These are phyloP conservation scores for Adenanthera pavonina DNA, from an alignment of 306 rosid genomes.

Conservation along the genomic window DNA sequence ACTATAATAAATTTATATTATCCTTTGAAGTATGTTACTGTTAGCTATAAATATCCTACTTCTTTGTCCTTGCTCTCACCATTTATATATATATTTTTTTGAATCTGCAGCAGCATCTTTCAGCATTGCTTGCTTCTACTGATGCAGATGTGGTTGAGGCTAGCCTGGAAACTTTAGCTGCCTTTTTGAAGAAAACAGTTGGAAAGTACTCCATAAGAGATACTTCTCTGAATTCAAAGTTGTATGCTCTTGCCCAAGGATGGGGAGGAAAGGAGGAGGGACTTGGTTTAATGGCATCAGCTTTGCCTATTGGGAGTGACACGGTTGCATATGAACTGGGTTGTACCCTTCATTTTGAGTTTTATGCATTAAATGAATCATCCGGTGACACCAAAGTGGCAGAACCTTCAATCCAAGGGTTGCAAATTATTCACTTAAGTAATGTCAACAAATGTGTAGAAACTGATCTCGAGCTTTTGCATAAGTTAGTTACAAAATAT, in stretches of 20 bases:
- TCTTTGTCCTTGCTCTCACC: slow-evolving; percentile 17
- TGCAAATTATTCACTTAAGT: slow-evolving; percentile 79
- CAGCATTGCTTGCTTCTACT: slow-evolving; percentile 91
- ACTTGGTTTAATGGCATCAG: slow-evolving; percentile 89
- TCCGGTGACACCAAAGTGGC: slow-evolving; percentile 47
- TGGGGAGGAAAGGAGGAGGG: slow-evolving; percentile 99
- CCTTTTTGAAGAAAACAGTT: slow-evolving; percentile 88
- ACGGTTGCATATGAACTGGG: slow-evolving; percentile 74
- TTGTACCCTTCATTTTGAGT: slow-evolving; percentile 94
- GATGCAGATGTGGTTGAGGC: slow-evolving; percentile 97
- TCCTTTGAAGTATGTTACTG: not conserved
- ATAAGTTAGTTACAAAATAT: slow-evolving; percentile 73
- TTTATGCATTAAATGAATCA: slow-evolving; percentile 74
- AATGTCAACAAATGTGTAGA: slow-evolving; percentile 64
- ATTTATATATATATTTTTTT: slow-evolving; percentile 42
- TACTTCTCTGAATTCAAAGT: slow-evolving; percentile 78
- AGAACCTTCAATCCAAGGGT: slow-evolving; percentile 61
- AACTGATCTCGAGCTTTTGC: slow-evolving; percentile 84
- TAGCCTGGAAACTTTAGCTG: slow-evolving; percentile 85
- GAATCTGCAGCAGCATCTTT: slow-evolving; percentile 93
- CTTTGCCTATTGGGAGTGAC: slow-evolving; percentile 68
- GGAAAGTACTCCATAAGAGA: slow-evolving; percentile 89
- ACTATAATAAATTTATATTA: slow-evolving; percentile 2
- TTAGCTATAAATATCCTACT: not conserved
- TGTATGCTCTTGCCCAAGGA: slow-evolving; percentile 94